Evolutionary conservation across 768 basidiomycete species (phyloP).

Genomic region (Pleurotus tuoliensis): DNA sequence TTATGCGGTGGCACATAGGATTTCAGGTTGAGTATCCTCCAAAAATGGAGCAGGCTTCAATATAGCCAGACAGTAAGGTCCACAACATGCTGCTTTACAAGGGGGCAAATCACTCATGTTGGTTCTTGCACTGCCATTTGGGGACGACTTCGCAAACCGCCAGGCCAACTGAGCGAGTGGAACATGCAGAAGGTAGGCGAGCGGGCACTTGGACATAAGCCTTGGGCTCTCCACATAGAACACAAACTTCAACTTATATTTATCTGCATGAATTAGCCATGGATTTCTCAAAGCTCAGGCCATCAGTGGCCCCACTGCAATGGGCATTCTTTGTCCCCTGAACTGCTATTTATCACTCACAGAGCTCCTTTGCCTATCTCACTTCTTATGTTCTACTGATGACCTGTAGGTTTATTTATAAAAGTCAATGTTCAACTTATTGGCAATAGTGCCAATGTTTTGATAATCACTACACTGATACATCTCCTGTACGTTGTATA

Average conservation of each 20-base stretch:
- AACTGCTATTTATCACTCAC: slow-evolving; percentile 71
- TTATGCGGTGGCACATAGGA: neutral
- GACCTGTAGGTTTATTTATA: slow-evolving; percentile 56
- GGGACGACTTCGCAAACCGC: neutral
- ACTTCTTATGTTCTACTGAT: slow-evolving; percentile 44
- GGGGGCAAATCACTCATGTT: slow-evolving; percentile 39
- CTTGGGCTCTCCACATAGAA: neutral
- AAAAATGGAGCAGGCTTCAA: slow-evolving; percentile 80
- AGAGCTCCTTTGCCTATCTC: slow-evolving; percentile 68
- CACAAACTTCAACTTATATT: neutral
- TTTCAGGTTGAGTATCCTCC: neutral
- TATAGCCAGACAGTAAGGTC: slow-evolving; percentile 61
- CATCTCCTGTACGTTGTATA: slow-evolving; percentile 42
- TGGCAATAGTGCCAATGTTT: slow-evolving; percentile 81
- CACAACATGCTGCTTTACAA: slow-evolving; percentile 76
- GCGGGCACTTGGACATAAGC: slow-evolving; percentile 59
- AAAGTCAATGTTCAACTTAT: slow-evolving; percentile 75
- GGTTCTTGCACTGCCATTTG: no score
- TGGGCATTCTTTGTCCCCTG: slow-evolving; percentile 56
- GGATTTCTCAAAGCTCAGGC: slow-evolving; percentile 45
- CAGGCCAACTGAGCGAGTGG: slow-evolving; percentile 39
- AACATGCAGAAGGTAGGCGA: slow-evolving; percentile 46
- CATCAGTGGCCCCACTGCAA: slow-evolving; percentile 34
- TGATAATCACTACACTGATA: slow-evolving; percentile 61
- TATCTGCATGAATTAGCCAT: slow-evolving; percentile 20